These are phyloP conservation scores for Chlorella sp. DNA, from an alignment of 139 green algal genomes.

Conservation along the genomic window DNA sequence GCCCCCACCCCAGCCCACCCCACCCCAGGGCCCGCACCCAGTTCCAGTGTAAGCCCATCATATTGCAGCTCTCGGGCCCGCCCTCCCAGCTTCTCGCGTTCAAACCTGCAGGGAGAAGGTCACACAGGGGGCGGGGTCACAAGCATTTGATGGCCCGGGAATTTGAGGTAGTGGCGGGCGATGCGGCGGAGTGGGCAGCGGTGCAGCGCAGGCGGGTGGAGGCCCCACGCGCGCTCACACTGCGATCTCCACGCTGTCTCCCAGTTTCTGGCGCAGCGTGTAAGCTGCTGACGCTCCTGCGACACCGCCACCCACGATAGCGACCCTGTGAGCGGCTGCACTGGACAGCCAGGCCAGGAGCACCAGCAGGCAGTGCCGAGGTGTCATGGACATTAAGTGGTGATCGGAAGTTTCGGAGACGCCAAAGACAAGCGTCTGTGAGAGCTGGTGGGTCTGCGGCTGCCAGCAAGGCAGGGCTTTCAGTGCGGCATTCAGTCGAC, in stretches of 20 bases:
- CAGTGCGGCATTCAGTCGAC: too few relatives aligned
- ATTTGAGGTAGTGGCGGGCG: background rate
- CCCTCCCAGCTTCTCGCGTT: slow-evolving; percentile 1
- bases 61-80: background rate
- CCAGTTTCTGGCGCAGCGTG: slow-evolving; percentile 33
- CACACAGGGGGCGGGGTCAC: too few relatives aligned
- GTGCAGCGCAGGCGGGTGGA: background rate
- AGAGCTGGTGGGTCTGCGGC: too few relatives aligned
- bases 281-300: slow-evolving; percentile 54
- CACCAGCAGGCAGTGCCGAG: background rate
- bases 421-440: background rate
- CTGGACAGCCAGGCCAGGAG: background rate
- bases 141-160: background rate
- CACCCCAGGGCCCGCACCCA: background rate
- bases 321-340: background rate
- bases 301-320: slow-evolving; percentile 62
- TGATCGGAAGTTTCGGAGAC: background rate
- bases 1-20: too few relatives aligned
- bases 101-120: background rate
- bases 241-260: slow-evolving; percentile 8
- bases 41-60: background rate
- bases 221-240: slow-evolving; percentile 37
- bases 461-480: background rate
- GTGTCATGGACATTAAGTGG: background rate
- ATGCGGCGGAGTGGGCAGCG: background rate